Evolutionary conservation across 78 protist genomes (phyloP), one percentile per base, ranked within the genome.

Genomic region (Paratrimastix pyriformis): DNA sequence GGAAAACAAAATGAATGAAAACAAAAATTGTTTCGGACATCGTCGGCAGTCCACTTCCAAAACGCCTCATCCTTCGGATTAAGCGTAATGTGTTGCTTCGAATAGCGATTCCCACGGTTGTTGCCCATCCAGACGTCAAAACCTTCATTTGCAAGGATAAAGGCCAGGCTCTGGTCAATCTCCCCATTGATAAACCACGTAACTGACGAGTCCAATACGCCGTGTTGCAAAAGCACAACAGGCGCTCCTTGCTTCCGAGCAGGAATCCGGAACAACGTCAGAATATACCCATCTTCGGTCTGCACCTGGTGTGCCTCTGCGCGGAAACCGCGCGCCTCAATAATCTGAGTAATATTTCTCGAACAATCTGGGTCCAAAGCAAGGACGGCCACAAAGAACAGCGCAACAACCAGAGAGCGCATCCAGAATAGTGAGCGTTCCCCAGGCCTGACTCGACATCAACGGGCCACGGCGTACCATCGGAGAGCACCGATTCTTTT

Each of bases 71-170:
- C 78, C 11, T 33, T 37, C 21, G 65, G 60, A 21, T 50, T 24
- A 29, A 57, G 55, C 1, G 21, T 39, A 0, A 73, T 75, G 55
- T 84, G 84, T 45, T 73, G 64, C 37, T 65, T 24, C 71, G 78
- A 66, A 46, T 80, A 84, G 21, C 32, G 21, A 80, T 87, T 87
- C 1, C 91, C 88, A 0, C 88, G 72, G 21, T 54, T 65, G 81
- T 87, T 87, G 18, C 85, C 82, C 52, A 87, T 37, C 88, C 91
- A 87, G 6, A 83, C 86, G 65, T 87, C 91, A 50, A 77, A 87
- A 6, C 88, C 88, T 1, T 29, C 72, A 59, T 87, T 86, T 24
- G 83, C 84, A 45, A 84, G 80, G 30, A 66, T 69, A 48, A 84
- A 84, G 43, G 88, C 57, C n/a, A 70, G 40, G 44, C 32, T 2